Base-by-base conservation (phyloP, 2,329 filamentous ascomycete genomes). In the Fusarium sp. region DNA sequence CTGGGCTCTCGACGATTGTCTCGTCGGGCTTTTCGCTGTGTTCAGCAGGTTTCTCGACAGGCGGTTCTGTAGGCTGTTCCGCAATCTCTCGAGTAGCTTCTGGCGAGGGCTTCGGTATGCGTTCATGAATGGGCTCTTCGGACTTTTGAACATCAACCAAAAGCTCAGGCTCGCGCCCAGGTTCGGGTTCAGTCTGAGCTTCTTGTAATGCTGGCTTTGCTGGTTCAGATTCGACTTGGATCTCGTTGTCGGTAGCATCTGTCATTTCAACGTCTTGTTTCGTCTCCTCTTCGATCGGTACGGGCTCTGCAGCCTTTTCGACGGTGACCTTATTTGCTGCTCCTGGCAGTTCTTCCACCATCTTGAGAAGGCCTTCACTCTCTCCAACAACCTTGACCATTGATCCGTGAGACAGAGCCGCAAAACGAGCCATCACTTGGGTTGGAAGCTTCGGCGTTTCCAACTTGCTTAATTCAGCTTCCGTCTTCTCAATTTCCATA, bases 401-500 rank as follows among this genome's bases (percentile, higher is more conserved):
- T 7, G 84, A 82, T 39, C 84, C 82, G 46, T 87, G 79, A 1
- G 84, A 82, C 19, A 85, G 71, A 9, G 80, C 75, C 4, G 82
- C 82, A 63, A 84, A 85, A 4, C 82, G 82, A 25, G 79, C 75
- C 14, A 85, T 77, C 3, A 83, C 80, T 43, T 81, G 78, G 17
- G 44, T 81, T 73, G 62, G 83, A 57, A 64, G 74, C 64, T 59
- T 82, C 70, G 61, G 79, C 71, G 57, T 79, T 71, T 83, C 79
- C 8, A 87, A 74, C 49, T 82, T 83, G 59, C 80, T 80, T 30
- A 88, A 70, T 54, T 85, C 81, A 1, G 77, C 77, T 62, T 87
- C 82, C 3, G 82, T 81, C 71, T 87, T 84, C 41, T 79, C 75
- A 37, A 88, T 87, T 67, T 87, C 79, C 53, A 79, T 78, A 52